A percentile compares a stretch with the other conserved stretches of the same genome.
Conservation (phyloP, 805 yeast species). For the Grigorovia transvaalensis region DNA sequence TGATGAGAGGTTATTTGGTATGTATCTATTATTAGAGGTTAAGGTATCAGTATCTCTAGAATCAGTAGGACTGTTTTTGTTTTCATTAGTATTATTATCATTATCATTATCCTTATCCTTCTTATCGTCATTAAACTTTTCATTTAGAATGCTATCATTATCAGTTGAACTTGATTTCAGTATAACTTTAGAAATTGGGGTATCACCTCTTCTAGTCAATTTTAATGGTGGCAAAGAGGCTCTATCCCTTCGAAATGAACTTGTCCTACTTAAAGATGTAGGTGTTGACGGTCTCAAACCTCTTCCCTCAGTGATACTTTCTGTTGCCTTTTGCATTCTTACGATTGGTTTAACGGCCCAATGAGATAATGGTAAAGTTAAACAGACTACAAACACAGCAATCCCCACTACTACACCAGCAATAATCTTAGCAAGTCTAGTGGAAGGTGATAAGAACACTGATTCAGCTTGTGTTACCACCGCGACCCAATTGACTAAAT, state of each 20-base stretch:
- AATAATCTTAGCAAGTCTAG: conserved; percentile 53
- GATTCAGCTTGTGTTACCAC: conserved; percentile 53
- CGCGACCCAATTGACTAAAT: conserved; percentile 57
- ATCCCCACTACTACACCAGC: conserved; percentile 71
- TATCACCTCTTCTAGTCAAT: not conserved
- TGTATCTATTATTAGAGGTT: not conserved
- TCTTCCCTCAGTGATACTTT: conserved; percentile 36
- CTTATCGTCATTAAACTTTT: too few species aligned
- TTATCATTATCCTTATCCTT: too few species aligned
- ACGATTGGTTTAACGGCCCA: conserved; percentile 79
- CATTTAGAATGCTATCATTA: not conserved
- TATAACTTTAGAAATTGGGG: not conserved
- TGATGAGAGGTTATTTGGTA: not conserved
- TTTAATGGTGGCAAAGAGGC: conserved; percentile 1
- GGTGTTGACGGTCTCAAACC: conserved; percentile 27
- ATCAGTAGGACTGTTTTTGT: not conserved
- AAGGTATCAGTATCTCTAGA: not conserved
- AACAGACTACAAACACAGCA: conserved; percentile 58
- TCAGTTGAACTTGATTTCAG: not conserved
- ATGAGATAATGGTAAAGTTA: conserved; percentile 78
- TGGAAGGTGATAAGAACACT: conserved; percentile 53
- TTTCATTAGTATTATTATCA: not conserved
- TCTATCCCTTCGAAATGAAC: conserved; percentile 11
- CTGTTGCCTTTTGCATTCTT: conserved; percentile 72
- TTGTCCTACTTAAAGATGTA: conserved; percentile 14